Evolutionary conservation across 2,329 filamentous ascomycete species (phyloP).

Genomic region (Sclerotinia glacialis): DNA sequence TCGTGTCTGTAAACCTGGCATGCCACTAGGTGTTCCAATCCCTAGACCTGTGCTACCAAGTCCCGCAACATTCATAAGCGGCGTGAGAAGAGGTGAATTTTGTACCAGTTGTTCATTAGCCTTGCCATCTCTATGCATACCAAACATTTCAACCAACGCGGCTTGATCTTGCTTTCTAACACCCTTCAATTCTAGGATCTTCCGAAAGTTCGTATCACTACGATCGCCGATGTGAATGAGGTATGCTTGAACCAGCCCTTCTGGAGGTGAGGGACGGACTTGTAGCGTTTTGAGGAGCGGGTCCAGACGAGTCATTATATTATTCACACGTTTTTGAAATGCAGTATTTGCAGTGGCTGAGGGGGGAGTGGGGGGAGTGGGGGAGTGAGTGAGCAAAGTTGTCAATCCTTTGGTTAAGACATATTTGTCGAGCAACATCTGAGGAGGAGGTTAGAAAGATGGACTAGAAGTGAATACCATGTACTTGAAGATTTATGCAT

Average conservation of each 20-base stretch:
- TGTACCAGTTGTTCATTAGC: constrained; percentile 66
- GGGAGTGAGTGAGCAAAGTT: constrained; percentile 62
- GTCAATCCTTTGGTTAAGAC: constrained; percentile 77
- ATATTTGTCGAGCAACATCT: constrained; percentile 97
- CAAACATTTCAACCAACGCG: constrained; percentile 82
- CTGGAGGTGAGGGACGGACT: constrained; percentile 84
- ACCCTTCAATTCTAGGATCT: constrained; percentile 93
- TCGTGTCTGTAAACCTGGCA: constrained; percentile 47
- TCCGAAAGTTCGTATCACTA: constrained; percentile 91
- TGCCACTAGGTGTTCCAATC: constrained; percentile 45
- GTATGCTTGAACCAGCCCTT: constrained; percentile 94
- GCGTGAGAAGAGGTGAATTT: constrained; percentile 67
- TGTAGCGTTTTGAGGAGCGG: constrained; percentile 94
- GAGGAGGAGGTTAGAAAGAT: constrained; percentile 32
- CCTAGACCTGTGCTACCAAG: constrained; percentile 46
- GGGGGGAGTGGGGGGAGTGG: constrained; percentile 30
- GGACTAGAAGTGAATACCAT: neutral
- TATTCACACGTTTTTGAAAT: constrained; percentile 83
- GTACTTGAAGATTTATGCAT: constrained; percentile 31
- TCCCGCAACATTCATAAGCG: constrained; percentile 54
- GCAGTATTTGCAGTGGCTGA: constrained; percentile 43
- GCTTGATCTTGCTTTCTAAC: constrained; percentile 80
- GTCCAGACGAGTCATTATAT: constrained; percentile 82
- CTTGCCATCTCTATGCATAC: constrained; percentile 72
- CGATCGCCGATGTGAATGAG: constrained; percentile 94